A percentile compares a stretch with the other conserved stretches of the same genome.
phyloP scores from a whole-genome alignment of 345 rosid species.

The Noccaea caerulescens region DNA sequence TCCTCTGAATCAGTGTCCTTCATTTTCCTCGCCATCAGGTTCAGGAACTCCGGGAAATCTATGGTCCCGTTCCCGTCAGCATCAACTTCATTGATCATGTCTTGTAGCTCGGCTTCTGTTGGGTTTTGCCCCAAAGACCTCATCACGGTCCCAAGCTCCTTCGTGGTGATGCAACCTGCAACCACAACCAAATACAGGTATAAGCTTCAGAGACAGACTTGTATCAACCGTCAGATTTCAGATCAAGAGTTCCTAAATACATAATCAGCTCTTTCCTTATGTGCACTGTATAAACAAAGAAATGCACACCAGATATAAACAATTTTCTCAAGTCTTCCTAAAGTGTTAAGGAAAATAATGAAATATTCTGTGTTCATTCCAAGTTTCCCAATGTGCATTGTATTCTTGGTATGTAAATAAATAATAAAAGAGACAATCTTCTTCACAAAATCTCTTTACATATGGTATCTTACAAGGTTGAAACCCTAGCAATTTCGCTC shows the following conservation, averaged over 20 bases:
- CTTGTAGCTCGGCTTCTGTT: conserved; percentile 50
- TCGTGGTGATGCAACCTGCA: conserved; percentile 53
- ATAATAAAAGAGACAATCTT: not conserved
- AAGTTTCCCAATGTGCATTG: conserved; percentile 5
- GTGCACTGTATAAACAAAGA: not conserved
- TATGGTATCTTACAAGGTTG: conserved; percentile 3
- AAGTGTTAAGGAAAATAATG: not conserved
- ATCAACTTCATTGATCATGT: conserved; percentile 49
- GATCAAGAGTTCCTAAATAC: conserved; percentile 1
- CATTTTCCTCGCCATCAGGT: conserved; percentile 68
- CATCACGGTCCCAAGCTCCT: conserved; percentile 52
- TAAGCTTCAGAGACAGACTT: conserved; percentile 11
- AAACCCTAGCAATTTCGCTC: not conserved
- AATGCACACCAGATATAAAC: conserved; percentile 5
- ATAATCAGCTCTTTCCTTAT: not conserved
- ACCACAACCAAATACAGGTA: not conserved
- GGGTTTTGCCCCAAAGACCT: conserved; percentile 51
- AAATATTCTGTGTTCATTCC: not conserved
- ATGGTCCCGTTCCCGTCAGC: conserved; percentile 51
- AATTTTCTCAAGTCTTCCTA: not conserved
- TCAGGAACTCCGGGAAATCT: conserved; percentile 61
- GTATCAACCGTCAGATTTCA: not conserved
- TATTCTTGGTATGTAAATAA: not conserved
- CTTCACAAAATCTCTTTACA: conserved; percentile 19
- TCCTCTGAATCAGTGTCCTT: conserved; percentile 67